A percentile compares a stretch with the other conserved stretches of the same genome.
phyloP scores from a whole-genome alignment of 257 asterid genomes.

The Jasminum sambac region DNA sequence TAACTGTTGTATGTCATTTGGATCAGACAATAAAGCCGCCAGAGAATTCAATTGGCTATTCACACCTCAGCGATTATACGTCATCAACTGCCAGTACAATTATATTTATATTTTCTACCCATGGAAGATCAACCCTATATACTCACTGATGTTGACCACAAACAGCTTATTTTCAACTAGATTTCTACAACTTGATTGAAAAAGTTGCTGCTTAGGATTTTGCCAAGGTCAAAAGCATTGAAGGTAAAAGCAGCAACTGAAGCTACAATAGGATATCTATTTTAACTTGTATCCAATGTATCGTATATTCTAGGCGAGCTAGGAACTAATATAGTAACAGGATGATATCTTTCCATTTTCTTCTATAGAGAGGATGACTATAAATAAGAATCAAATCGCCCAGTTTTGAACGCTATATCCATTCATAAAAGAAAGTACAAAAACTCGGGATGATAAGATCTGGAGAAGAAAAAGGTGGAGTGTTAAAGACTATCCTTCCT shows the following conservation, averaged over 20 bases:
- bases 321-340: too few species aligned
- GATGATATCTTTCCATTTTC: too few species aligned
- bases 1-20: neutral
- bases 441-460: neutral
- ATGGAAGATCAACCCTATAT: constrained; percentile 6
- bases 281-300: too few species aligned
- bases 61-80: neutral
- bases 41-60: neutral
- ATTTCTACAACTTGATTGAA: constrained; percentile 6
- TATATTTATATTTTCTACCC: constrained; percentile 1
- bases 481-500: neutral
- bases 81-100: constrained; percentile 1
- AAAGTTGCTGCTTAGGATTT: neutral
- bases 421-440: neutral
- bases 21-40: neutral
- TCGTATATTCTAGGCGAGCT: too few species aligned
- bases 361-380: too few species aligned
- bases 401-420: too few species aligned
- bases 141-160: neutral
- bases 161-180: neutral
- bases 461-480: neutral
- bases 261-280: too few species aligned
- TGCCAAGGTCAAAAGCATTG: constrained; percentile 18
- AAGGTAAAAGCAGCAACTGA: neutral
- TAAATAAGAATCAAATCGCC: too few species aligned